A percentile compares a stretch with the other conserved stretches of the same genome.
Conservation (phyloP, 495 filamentous ascomycete species). For the Lophiotrema nucula region DNA sequence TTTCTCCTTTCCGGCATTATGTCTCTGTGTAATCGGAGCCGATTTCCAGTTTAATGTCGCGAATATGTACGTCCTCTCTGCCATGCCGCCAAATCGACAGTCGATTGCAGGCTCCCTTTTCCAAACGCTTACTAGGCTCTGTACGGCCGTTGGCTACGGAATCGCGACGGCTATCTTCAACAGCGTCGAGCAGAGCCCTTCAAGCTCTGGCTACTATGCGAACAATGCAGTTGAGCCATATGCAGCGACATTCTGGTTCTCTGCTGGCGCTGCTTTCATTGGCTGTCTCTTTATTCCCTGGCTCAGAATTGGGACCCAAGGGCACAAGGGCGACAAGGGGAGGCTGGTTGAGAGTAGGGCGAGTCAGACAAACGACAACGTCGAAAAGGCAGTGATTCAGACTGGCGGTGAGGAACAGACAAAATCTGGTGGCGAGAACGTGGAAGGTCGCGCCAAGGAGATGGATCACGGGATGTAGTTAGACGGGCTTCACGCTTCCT, state of each 20-base stretch:
- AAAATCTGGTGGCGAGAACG: not conserved
- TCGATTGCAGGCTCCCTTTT: conserved; percentile 44
- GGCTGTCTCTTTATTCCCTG: conserved; percentile 37
- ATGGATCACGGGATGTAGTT: too few species aligned
- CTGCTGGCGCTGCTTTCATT: conserved; percentile 15
- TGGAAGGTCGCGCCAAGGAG: too few species aligned
- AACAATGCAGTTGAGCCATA: conserved; percentile 39
- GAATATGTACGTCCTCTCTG: conserved; percentile 51
- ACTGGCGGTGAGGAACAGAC: not conserved
- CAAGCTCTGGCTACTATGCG: conserved; percentile 35
- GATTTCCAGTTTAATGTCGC: conserved; percentile 59
- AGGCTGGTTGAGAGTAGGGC: conserved; percentile 5
- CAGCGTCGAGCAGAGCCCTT: conserved; percentile 29
- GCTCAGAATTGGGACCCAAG: conserved; percentile 41
- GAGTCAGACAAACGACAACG: not conserved
- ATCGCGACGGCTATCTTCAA: conserved; percentile 43
- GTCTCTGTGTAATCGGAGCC: conserved; percentile 41
- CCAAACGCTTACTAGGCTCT: conserved; percentile 43
- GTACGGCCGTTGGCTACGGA: conserved; percentile 40
- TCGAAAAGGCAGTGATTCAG: not conserved
- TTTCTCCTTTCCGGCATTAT: conserved; percentile 41
- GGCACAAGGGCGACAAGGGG: conserved; percentile 28
- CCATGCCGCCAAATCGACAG: conserved; percentile 40
- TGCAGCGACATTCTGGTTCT: conserved; percentile 39
- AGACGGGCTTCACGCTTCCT: too few species aligned